Conservation (phyloP, 1,284 basidiomycete species). For the Agaricales sp. region DNA sequence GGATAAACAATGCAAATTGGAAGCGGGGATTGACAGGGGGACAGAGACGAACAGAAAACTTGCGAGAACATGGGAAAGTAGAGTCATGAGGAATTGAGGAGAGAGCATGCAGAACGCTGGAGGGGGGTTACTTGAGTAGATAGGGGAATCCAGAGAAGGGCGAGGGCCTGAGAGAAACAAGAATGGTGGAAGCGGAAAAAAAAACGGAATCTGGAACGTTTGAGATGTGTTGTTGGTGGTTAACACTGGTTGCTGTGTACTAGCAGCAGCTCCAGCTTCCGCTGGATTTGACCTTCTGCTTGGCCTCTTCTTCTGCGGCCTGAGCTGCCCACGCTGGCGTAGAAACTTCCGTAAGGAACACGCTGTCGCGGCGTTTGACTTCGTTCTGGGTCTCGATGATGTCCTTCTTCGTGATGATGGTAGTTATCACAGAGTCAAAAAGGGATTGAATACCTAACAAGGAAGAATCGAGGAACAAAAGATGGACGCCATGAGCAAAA, state of each 20-base stretch:
- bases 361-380: constrained; percentile 67
- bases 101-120: constrained; percentile 8
- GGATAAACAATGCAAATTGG: not conserved
- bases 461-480: constrained; percentile 8
- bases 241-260: too few relatives aligned
- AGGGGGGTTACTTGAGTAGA: constrained; percentile 6
- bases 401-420: constrained; percentile 70
- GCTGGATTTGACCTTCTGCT: constrained; percentile 48
- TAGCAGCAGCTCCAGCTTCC: constrained; percentile 62
- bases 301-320: constrained; percentile 70
- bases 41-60: constrained; percentile 8
- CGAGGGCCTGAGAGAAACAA: not conserved
- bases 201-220: constrained; percentile 9
- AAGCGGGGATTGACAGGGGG: not conserved
- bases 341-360: constrained; percentile 51
- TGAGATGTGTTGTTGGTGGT: too few relatives aligned
- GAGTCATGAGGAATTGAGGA: constrained; percentile 3
- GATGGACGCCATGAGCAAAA: constrained; percentile 7
- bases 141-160: constrained; percentile 10
- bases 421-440: constrained; percentile 65
- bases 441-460: constrained; percentile 60
- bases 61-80: constrained; percentile 10
- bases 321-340: constrained; percentile 67
- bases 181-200: constrained; percentile 1
- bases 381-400: constrained; percentile 71